Base-by-base conservation (phyloP, 257 asterid genomes). In the Solanum chaucha region DNA sequence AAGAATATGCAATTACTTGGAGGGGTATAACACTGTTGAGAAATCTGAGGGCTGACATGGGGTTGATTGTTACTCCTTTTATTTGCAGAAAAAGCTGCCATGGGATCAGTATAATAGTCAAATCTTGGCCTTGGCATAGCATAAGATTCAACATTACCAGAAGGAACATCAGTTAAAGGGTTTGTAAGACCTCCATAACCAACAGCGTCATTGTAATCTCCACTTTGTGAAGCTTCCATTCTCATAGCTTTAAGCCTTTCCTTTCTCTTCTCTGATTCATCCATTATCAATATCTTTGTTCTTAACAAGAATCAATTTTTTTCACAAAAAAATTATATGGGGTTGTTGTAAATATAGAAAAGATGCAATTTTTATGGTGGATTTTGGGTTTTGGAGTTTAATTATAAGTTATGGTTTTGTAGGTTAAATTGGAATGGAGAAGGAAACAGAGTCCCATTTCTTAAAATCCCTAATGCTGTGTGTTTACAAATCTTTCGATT, bases 21-120 rank as follows among this genome's bases (percentile, higher is more conserved):
- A 86, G 93, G 91, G 11, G 83, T 80, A 87, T 68, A 34, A 90
- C 88, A 88, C 87, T 88, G 92, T 61, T 90, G 97, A 19, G 93
- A 73, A 89, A 82, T 88, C 86, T 89, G 96, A 89, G 93, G 94
- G 78, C 90, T 80, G 17, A 80, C 40, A 35, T 20, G n/a, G 40
- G 22, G 61, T 51, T 51, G 61, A 51, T 44, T 41, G 2, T 78
- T 28, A 20, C 67, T 48, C 67, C 61, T 80, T 46, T 87, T 93
- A 87, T 88, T 80, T 0, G 67, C 67, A 46, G 98, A 92, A 90
- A 89, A 96, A 77, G 99, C 99, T 26, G 97, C 74, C 98, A 92
- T 89, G 41, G 99, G 98, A 84, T 95, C 96, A 1, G 99, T 95
- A 85, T 96, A 95, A 85, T 85, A 96, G 90, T 92, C 98, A 89